phyloP scores from a whole-genome alignment of 495 filamentous ascomycete species.

The Trichoderma virens region DNA sequence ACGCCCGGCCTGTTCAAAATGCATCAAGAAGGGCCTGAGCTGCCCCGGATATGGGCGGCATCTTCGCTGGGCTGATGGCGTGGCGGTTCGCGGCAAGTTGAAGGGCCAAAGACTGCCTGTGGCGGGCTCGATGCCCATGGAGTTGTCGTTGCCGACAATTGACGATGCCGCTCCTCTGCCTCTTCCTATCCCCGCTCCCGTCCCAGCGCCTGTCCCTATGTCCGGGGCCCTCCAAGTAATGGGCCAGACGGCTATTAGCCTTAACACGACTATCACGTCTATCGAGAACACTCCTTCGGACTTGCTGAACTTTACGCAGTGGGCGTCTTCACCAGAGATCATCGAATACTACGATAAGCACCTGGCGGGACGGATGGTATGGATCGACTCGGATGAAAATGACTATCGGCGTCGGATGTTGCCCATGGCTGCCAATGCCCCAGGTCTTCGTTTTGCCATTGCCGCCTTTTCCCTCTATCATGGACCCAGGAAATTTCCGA shows the following conservation, averaged over 20 bases:
- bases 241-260: background rate
- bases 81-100: background rate
- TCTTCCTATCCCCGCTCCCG: no score
- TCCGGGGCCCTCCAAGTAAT: background rate
- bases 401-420: conserved; percentile 3
- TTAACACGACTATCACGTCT: no score
- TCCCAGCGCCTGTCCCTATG: background rate
- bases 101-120: background rate
- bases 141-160: background rate
- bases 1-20: background rate
- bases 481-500: background rate
- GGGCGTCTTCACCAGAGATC: conserved; percentile 1
- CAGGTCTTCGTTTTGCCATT: background rate
- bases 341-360: conserved; percentile 1
- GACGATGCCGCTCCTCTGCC: background rate
- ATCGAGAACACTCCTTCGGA: background rate
- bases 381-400: conserved; percentile 1
- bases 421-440: conserved; percentile 2
- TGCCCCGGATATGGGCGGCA: background rate
- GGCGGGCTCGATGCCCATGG: background rate
- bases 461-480: background rate
- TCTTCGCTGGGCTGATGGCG: conserved; percentile 4
- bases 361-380: background rate
- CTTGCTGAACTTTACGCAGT: background rate
- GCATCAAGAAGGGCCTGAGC: background rate